Conservation (phyloP, 306 rosid genomes). For the Parietaria judaica region DNA sequence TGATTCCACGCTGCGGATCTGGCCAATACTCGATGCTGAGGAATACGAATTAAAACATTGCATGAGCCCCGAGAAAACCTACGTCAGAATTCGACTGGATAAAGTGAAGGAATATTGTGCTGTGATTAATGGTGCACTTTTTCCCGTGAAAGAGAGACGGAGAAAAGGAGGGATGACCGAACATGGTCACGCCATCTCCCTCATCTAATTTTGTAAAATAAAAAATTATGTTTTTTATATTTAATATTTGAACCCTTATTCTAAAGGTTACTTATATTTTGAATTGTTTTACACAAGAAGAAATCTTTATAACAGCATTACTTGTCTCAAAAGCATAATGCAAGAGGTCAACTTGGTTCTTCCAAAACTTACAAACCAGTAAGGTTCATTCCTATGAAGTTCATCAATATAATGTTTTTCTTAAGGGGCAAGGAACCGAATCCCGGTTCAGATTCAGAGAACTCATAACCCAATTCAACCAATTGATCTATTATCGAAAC, state of each 20-base stretch:
- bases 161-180: no score
- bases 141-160: no score
- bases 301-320: background rate
- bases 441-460: background rate
- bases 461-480: background rate
- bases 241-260: no score
- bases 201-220: no score
- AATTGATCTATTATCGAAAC: background rate
- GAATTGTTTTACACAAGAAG: background rate
- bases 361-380: no score
- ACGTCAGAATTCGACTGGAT: no score
- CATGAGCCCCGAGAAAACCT: background rate
- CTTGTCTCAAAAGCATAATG: background rate
- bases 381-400: background rate
- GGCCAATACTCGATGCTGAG: conserved; percentile 92
- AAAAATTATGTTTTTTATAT: no score
- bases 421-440: background rate
- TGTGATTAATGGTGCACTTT: no score
- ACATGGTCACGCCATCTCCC: no score
- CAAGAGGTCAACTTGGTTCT: no score
- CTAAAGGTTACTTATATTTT: background rate
- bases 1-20: conserved; percentile 94
- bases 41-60: conserved; percentile 16
- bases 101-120: no score
- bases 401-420: background rate